Evolutionary conservation across 345 rosid species (phyloP).

Genomic region (Kandelia obovata): DNA sequence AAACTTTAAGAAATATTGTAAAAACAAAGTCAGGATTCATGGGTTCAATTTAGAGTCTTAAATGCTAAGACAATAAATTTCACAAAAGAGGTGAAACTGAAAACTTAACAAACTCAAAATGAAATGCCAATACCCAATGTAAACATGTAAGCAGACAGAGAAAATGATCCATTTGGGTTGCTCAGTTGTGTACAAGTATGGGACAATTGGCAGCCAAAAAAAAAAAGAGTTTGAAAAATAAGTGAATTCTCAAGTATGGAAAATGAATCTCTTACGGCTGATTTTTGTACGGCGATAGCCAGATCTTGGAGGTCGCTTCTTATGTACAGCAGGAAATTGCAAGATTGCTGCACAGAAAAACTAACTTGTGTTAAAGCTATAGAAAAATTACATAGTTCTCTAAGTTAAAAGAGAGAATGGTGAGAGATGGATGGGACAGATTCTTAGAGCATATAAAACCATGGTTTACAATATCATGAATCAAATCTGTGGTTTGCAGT

Average conservation of each 20-base stretch:
- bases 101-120: neutral
- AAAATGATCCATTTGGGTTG: neutral
- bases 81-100: neutral
- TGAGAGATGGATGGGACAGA: neutral
- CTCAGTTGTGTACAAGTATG: neutral
- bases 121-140: neutral
- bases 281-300: conserved; percentile 81
- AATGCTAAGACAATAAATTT: neutral
- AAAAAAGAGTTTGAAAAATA: conserved; percentile 5
- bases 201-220: neutral
- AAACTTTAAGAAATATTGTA: neutral
- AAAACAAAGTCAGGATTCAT: neutral
- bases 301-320: conserved; percentile 68
- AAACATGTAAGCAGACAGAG: neutral
- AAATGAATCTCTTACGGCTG: conserved; percentile 55
- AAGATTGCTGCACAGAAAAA: conserved; percentile 66
- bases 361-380: neutral
- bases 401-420: neutral
- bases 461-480: neutral
- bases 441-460: neutral
- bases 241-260: neutral
- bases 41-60: neutral
- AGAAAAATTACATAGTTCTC: neutral
- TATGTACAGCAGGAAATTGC: conserved; percentile 76
- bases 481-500: neutral